Conservation (phyloP, 192 early-diverging fungal genomes). For the Coemansia sp. region DNA sequence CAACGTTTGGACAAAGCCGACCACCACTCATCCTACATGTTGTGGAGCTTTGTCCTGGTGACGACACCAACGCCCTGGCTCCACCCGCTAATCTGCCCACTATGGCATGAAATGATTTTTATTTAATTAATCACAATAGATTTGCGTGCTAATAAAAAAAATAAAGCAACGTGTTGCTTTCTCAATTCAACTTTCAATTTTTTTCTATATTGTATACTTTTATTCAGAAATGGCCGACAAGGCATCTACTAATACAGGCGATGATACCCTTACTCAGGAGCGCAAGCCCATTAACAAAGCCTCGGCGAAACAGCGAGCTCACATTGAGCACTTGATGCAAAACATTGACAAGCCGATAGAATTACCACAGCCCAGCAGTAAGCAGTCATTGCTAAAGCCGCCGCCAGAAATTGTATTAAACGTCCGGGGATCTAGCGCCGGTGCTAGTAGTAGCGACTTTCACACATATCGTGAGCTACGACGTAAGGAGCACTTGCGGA, state of each 20-base stretch:
- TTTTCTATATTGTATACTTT: neutral
- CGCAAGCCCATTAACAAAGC: slow-evolving; percentile 18
- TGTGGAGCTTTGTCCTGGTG: neutral
- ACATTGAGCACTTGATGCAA: slow-evolving; percentile 64
- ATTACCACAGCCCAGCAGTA: slow-evolving; percentile 39
- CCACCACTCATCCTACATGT: too few species aligned
- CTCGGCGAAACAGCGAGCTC: slow-evolving; percentile 30
- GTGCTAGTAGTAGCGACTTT: slow-evolving; percentile 95
- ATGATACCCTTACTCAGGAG: neutral
- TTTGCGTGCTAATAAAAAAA: neutral
- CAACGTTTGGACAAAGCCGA: too few species aligned
- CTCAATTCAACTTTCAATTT: neutral
- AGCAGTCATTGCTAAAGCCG: slow-evolving; percentile 40
- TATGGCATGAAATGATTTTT: too few species aligned
- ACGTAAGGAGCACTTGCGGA: slow-evolving; percentile 80
- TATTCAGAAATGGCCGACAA: slow-evolving; percentile 5
- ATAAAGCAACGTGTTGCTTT: neutral
- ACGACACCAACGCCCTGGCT: too few species aligned
- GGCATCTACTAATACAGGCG: neutral
- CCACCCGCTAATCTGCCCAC: too few species aligned
- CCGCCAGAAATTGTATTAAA: slow-evolving; percentile 90
- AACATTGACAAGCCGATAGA: slow-evolving; percentile 81
- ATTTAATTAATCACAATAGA: too few species aligned
- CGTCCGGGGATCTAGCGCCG: slow-evolving; percentile 89
- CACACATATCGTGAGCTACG: slow-evolving; percentile 89